Evolutionary conservation across 2,329 filamentous ascomycete genomes (phyloP), one percentile per base, ranked within the genome.

Genomic region (Thelonectria discophora): DNA sequence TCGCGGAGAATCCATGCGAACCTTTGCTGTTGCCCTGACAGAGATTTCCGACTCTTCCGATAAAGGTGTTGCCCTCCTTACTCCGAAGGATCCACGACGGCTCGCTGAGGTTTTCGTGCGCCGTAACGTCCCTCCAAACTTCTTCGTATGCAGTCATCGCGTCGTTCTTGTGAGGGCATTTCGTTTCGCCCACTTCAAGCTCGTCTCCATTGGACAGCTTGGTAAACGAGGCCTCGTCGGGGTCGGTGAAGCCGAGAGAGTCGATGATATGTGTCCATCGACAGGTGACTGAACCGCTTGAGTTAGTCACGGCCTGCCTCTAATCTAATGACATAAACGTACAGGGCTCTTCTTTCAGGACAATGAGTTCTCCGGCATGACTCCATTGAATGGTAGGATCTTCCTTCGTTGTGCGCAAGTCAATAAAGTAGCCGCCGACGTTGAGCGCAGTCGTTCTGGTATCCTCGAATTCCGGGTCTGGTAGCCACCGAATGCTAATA

Each of bases 251-350:
- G 9, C 55, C 65, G 18, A 64, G 53, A 9, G 69, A 71, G 54
- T 71, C 69, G 27, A 71, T 67, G 30, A 71, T 68, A 18, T 62
- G 69, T 11, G 69, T 69, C 69, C 67, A 71, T 50, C 62, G 64
- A 34, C 59, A 71, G 1, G 69, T 71, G 17, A 62, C 69, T 59
- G 32, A 34, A 58, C 46, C 21, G 32, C 27, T 21, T 50, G 32
- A 42, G 34, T 50, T 32, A 50, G 53, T 18, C 40, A 4, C 5
- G 34, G 12, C 34, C 34, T 37, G 12, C 11, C 34, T 13, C 34
- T 11, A 15, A 7, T 15, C 4, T 37, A 15, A 37, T 2, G 32
- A 37, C 34, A 30, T 17, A 45, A 37, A n/a, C 18, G 2, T 10
- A 69, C 67, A 59, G 21, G 66, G 68, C 32, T 65, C 56, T 6